Evolutionary conservation across 768 basidiomycete genomes (phyloP), one percentile per base, ranked within the genome.

Genomic region (Suillus paluster): DNA sequence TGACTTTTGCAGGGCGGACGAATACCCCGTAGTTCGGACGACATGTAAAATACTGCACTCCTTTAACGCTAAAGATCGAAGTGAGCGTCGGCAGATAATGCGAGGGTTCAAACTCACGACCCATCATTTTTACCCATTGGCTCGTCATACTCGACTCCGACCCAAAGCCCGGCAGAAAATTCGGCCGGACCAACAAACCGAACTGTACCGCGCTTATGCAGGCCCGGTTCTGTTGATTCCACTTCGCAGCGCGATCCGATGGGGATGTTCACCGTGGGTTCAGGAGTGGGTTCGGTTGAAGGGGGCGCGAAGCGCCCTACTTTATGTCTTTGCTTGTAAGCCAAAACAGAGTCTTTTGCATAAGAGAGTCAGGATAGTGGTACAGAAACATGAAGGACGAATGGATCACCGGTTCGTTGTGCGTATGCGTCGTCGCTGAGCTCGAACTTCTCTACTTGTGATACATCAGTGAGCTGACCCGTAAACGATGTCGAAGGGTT

Each of bases 51-150:
- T 97, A 98, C n/a, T 81, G 79, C 64, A 88, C 86, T 1, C 92
- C 94, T 69, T 94, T 84, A 3, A 97, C 90, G 1, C 95, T 97
- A 65, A 19, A 48, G 30, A 42, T 55, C 34, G 14, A 23, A 9
- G 49, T 33, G 21, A 19, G 25, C 33, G 17, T 42, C 45, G 10
- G 1, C 53, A 59, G 57, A 56, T 19, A 15, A 19, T 46, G 3
- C 21, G 57, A 60, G 45, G 45, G 41, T 42, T 6, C 27, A 17
- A 10, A 87, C 95, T 77, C 71, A 97, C 95, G 88, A 89, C 67
- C 97, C 97, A 73, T 98, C 92, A 64, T 96, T 95, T 79, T 96
- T 98, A 12, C 97, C 97, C 25, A 94, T 82, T 4, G 97, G 96
- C 68, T 99, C 97, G 71, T 99, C 97, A 70, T 95, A 93, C 73